Evolutionary conservation across 805 yeast genomes (phyloP), one percentile per base, ranked within the genome.

Genomic region (Candida easanensis): DNA sequence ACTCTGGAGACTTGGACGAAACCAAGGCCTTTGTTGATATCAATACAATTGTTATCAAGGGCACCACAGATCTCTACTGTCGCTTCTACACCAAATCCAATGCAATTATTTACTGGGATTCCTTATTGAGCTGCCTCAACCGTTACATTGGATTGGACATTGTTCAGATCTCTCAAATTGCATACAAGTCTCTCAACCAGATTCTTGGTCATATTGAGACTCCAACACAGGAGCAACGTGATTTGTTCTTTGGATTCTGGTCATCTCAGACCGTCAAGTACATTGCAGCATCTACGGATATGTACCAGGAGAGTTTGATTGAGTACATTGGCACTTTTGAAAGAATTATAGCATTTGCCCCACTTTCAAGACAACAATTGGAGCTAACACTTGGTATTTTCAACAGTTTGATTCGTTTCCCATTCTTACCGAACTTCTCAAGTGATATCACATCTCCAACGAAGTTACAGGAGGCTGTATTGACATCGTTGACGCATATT

Each of bases 391-490:
- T 88, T 28, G 66, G 65, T n/a, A 64, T 81, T 5, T 72, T 91
- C 55, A 78, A 77, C 53, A 70, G 80, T 14, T 79, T 88, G 44
- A 77, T 85, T 1, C 67, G 86, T 32, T 88, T 84, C 60, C 95
- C 95, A 1, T 71, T 84, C 11, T 66, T 88, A 28, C 84, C 88
- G 8, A 77, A 70, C 23, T 70, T 69, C 49, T 69, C 69, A 26
- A 59, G 65, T 4, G 96, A 88, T 57, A 65, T 69, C 32, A 55
- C 62, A 16, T 76, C 74, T 19, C 77, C 80, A 40, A 77, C 97
- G 0, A 69, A 72, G 9, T 64, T 91, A 33, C 98, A 90, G 56
- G 48, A 55, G 1, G 65, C 79, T 0, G 79, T 87, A 1, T 56
- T 87, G 22, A 66, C 66, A 1, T 76, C 76, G 31, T 56, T 90